Evolutionary conservation across 345 rosid species (phyloP).

Genomic region (Melaleuca quinquenervia): DNA sequence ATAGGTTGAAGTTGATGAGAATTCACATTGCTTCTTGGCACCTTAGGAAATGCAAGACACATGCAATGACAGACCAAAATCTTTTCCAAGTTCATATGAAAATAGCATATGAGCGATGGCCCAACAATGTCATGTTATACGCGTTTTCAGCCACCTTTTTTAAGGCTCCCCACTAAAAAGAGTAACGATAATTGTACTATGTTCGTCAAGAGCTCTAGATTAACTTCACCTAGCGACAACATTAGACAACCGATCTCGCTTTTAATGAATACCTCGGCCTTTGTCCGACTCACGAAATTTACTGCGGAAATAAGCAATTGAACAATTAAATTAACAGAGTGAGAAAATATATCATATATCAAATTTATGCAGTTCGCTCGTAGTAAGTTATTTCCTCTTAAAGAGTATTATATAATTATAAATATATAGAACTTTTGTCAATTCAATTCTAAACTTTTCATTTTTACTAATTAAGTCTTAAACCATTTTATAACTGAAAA

Average conservation of each 20-base stretch:
- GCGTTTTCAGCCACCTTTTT: background rate
- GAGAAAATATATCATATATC: background rate
- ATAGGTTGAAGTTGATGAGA: background rate
- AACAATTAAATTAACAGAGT: background rate
- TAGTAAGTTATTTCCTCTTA: background rate
- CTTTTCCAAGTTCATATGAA: background rate
- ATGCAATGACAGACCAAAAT: background rate
- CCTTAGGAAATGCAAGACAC: background rate
- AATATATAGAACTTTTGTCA: too few relatives aligned
- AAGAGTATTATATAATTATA: background rate
- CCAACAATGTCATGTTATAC: background rate
- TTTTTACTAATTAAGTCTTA: too few relatives aligned
- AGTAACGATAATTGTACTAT: background rate
- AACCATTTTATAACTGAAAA: too few relatives aligned
- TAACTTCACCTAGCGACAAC: background rate
- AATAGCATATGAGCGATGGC: background rate
- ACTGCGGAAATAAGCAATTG: background rate
- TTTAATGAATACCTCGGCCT: background rate
- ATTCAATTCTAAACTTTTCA: too few relatives aligned
- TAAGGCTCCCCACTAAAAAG: background rate
- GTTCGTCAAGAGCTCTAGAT: background rate
- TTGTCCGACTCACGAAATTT: background rate
- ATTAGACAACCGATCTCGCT: background rate
- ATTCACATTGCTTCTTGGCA: background rate
- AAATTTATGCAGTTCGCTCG: fast-evolving